Percentiles rank a stretch among this genome's conserved stretches.
phyloP scores from a whole-genome alignment of 2,329 filamentous ascomycete genomes.

The Aspergillus ustus region DNA sequence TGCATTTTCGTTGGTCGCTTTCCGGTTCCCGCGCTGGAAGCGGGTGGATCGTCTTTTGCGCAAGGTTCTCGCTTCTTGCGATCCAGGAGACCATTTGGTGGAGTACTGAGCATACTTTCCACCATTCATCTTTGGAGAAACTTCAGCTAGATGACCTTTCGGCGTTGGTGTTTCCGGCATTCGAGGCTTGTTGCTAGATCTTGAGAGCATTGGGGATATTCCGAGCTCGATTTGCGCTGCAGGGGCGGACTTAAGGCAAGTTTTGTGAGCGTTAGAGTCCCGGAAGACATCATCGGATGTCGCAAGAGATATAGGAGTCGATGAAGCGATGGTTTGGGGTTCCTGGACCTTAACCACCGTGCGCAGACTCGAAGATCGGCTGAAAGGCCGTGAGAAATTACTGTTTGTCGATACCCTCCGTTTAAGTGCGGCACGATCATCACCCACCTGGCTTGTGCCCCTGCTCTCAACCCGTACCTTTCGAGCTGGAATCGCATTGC shows the following conservation, averaged over 20 bases:
- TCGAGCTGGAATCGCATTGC: slow-evolving; percentile 3
- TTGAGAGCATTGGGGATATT: slow-evolving; percentile 31
- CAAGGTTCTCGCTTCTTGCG: slow-evolving; percentile 27
- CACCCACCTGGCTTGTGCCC: not conserved
- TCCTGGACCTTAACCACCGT: slow-evolving; percentile 25
- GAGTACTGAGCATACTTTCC: slow-evolving; percentile 31
- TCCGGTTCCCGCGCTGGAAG: slow-evolving; percentile 24
- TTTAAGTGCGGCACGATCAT: not conserved
- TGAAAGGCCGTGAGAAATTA: slow-evolving; percentile 46
- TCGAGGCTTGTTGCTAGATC: slow-evolving; percentile 27
- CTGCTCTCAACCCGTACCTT: slow-evolving; percentile 2
- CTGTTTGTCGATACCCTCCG: slow-evolving; percentile 24
- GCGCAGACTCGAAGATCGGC: slow-evolving; percentile 37
- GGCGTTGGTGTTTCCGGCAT: slow-evolving; percentile 39
- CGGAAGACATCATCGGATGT: slow-evolving; percentile 2
- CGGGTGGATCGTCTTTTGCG: slow-evolving; percentile 37
- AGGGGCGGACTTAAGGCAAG: slow-evolving; percentile 7
- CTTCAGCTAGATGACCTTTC: slow-evolving; percentile 22
- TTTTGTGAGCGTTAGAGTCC: not conserved
- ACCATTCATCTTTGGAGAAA: slow-evolving; percentile 25
- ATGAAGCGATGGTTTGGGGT: not conserved
- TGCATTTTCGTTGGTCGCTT: slow-evolving; percentile 37
- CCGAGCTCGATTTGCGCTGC: slow-evolving; percentile 8
- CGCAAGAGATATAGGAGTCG: slow-evolving; percentile 11
- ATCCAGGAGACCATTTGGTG: slow-evolving; percentile 25